Percentiles rank a stretch among this genome's conserved stretches.
Conservation (phyloP, 768 basidiomycete species). For the Lactarius trivialis region DNA sequence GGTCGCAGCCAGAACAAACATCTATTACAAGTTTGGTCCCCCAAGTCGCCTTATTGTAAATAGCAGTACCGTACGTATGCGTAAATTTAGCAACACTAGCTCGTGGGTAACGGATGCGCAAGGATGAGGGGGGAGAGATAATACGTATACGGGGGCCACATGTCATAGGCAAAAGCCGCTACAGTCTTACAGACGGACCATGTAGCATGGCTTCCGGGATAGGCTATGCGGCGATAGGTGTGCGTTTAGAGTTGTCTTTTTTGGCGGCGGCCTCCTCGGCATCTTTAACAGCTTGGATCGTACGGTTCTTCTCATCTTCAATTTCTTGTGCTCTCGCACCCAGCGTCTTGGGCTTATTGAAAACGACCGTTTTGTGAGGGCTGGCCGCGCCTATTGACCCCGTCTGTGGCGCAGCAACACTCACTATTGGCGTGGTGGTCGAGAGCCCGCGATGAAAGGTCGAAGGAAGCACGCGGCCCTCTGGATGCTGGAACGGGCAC, state of each 20-base stretch:
- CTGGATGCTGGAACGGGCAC: slow-evolving; percentile 79
- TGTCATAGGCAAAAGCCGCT: neutral
- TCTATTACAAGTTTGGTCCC: slow-evolving; percentile 10
- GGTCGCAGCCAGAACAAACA: slow-evolving; percentile 1
- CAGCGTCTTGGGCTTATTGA: slow-evolving; percentile 47
- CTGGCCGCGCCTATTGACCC: slow-evolving; percentile 61
- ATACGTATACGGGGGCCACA: slow-evolving; percentile 58
- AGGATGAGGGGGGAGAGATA: slow-evolving; percentile 33
- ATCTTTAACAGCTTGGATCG: slow-evolving; percentile 59
- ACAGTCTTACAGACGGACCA: slow-evolving; percentile 1
- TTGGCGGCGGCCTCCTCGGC: slow-evolving; percentile 53
- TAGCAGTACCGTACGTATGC: slow-evolving; percentile 10
- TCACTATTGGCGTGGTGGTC: slow-evolving; percentile 53
- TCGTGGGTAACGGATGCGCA: slow-evolving; percentile 3
- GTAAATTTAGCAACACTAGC: slow-evolving; percentile 6
- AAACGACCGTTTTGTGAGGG: slow-evolving; percentile 63
- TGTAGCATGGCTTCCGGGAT: neutral
- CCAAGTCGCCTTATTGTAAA: neutral
- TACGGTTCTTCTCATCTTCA: slow-evolving; percentile 56
- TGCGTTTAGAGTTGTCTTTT: slow-evolving; percentile 50
- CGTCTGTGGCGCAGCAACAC: slow-evolving; percentile 52
- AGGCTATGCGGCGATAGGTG: slow-evolving; percentile 30
- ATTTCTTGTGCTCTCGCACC: slow-evolving; percentile 54
- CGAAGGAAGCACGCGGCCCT: slow-evolving; percentile 72
- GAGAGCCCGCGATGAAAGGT: slow-evolving; percentile 76